Evolutionary conservation across 139 green algal genomes (phyloP).

Genomic region (Chlorella sorokiniana): DNA sequence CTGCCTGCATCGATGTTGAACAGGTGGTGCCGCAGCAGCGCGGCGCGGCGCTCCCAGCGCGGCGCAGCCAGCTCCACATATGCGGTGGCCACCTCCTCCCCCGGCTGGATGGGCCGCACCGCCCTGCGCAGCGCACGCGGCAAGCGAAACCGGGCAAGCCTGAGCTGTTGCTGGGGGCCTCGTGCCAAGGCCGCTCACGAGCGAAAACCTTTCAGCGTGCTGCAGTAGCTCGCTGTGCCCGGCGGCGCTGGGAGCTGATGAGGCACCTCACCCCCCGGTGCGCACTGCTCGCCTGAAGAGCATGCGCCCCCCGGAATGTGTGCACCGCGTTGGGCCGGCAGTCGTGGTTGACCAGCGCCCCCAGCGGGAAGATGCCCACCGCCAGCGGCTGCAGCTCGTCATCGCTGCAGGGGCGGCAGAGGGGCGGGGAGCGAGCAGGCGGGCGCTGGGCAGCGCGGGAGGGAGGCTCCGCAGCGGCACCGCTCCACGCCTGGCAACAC

Average conservation of each 20-base stretch:
- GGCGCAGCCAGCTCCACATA: constrained; percentile 79
- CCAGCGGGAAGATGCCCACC: constrained; percentile 69
- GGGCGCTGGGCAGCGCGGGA: not conserved
- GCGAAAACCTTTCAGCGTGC: not conserved
- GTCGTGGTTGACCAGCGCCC: constrained; percentile 76
- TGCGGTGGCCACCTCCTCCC: constrained; percentile 73
- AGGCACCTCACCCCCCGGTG: not conserved
- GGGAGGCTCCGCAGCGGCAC: not conserved
- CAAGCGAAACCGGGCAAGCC: not conserved
- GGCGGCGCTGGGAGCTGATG: too few species aligned
- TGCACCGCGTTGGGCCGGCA: constrained; percentile 73
- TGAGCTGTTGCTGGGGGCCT: not conserved
- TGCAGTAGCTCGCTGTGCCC: too few species aligned
- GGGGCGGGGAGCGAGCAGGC: not conserved
- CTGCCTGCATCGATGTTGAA: constrained; percentile 69
- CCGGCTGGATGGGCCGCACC: constrained; percentile 47
- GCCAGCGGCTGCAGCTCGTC: constrained; percentile 67
- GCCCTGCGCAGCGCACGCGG: constrained; percentile 46
- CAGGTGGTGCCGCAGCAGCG: constrained; percentile 63
- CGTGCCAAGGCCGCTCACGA: not conserved
- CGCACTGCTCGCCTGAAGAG: constrained; percentile 60
- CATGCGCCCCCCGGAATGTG: constrained; percentile 57
- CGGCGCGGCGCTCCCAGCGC: constrained; percentile 56
- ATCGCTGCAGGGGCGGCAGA: constrained; percentile 62
- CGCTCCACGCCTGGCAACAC: not conserved